Evolutionary conservation across 75 land plant species (phyloP).

Genomic region (Selaginella moellendorffii): DNA sequence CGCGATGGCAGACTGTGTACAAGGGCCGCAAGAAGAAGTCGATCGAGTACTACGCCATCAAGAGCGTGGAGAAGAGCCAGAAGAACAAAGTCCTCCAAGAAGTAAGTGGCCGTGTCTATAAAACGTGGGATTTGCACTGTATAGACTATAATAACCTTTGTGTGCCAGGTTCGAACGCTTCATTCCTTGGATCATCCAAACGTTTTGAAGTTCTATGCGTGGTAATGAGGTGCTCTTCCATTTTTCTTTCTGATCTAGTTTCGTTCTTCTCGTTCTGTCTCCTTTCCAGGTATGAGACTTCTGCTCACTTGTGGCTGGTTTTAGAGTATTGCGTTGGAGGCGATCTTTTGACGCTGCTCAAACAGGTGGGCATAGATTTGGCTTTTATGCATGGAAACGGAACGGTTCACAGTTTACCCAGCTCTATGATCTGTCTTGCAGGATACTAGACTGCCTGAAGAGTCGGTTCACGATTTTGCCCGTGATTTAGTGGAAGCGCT

Average conservation of each 20-base stretch:
- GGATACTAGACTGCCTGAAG: conserved; percentile 86
- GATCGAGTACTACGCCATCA: conserved; percentile 88
- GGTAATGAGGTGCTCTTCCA: conserved; percentile 29
- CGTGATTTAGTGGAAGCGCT: conserved; percentile 70
- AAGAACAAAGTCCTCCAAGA: conserved; percentile 75
- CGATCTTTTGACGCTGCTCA: conserved; percentile 67
- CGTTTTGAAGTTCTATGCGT: conserved; percentile 76
- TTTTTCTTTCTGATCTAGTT: not conserved
- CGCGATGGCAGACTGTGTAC: conserved; percentile 64
- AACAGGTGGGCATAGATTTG: conserved; percentile 38
- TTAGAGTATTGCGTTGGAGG: conserved; percentile 98
- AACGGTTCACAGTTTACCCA: not conserved
- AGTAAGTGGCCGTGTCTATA: conserved; percentile 28
- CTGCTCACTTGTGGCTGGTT: conserved; percentile 93
- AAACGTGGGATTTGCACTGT: not conserved
- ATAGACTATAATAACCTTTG: not conserved
- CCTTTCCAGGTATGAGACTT: conserved; percentile 76
- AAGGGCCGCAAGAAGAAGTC: conserved; percentile 97
- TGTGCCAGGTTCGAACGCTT: conserved; percentile 67
- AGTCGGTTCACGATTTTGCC: conserved; percentile 81
- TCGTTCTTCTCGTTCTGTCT: not conserved
- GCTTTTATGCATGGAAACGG: not conserved
- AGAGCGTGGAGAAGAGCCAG: conserved; percentile 93
- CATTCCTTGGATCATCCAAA: conserved; percentile 75
- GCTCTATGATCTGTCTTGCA: conserved; percentile 17